phyloP scores from a whole-genome alignment of 768 basidiomycete genomes.

The Mycena alexandri region DNA sequence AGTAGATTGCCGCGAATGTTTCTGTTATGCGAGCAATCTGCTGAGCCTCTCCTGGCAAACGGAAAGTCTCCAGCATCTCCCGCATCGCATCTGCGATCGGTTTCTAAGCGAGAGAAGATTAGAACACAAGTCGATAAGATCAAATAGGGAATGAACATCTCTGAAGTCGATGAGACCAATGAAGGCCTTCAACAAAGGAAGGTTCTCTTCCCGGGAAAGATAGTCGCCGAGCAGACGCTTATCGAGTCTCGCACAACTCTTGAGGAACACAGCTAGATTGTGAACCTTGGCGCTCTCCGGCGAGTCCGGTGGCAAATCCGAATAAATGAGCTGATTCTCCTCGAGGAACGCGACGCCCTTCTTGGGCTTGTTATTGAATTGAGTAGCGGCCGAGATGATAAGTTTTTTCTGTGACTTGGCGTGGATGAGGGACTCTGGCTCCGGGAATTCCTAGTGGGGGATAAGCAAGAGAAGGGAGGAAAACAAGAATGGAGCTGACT shows the following conservation, averaged over 20 bases:
- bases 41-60: slow-evolving; percentile 94
- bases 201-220: slow-evolving; percentile 89
- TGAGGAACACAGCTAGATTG: slow-evolving; percentile 89
- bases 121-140: neutral
- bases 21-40: slow-evolving; percentile 96
- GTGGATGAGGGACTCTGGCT: slow-evolving; percentile 69
- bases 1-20: slow-evolving; percentile 92
- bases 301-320: slow-evolving; percentile 67
- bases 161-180: slow-evolving; percentile 92
- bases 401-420: slow-evolving; percentile 90
- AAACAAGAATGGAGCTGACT: slow-evolving; percentile 55
- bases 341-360: slow-evolving; percentile 90
- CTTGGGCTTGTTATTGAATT: slow-evolving; percentile 96
- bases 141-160: slow-evolving; percentile 64
- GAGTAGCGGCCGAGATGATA: slow-evolving; percentile 83
- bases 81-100: slow-evolving; percentile 96
- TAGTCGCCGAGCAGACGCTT: slow-evolving; percentile 95
- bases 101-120: slow-evolving; percentile 68
- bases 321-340: slow-evolving; percentile 90
- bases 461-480: slow-evolving; percentile 12
- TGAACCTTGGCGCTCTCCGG: slow-evolving; percentile 59
- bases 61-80: slow-evolving; percentile 92
- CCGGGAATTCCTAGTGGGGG: slow-evolving; percentile 62
- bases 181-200: slow-evolving; percentile 88
- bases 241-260: slow-evolving; percentile 86